These are phyloP conservation scores for Macrophomina phaseolina DNA, from an alignment of 2,329 filamentous ascomycete genomes.

Conservation along the genomic window DNA sequence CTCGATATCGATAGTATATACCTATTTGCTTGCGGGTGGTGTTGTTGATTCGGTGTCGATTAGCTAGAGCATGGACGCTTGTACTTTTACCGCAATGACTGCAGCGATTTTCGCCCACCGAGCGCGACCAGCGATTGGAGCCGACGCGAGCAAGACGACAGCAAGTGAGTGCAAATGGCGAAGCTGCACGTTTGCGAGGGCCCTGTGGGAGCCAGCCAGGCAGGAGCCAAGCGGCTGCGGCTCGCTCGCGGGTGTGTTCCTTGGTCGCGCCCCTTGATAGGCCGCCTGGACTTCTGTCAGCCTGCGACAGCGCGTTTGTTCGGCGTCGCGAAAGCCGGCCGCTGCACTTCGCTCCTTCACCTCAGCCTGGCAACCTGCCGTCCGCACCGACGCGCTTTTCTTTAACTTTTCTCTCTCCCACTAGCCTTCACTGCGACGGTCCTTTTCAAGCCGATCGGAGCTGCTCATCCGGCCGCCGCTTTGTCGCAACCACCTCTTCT, in stretches of 20 bases:
- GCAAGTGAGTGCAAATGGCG: conserved; percentile 11
- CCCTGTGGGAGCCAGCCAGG: conserved; percentile 3
- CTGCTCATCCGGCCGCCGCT: conserved; percentile 21
- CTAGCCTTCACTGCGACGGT: conserved; percentile 20
- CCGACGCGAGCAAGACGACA: conserved; percentile 1
- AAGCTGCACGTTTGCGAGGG: conserved; percentile 19
- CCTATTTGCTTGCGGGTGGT: conserved; percentile 24
- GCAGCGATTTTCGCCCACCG: conserved; percentile 23
- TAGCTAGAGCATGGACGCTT: conserved; percentile 26
- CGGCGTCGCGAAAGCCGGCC: conserved; percentile 21
- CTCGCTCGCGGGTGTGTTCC: conserved; percentile 19
- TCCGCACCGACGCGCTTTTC: conserved; percentile 20
- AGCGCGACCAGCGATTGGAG: not conserved
- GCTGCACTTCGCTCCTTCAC: conserved; percentile 24
- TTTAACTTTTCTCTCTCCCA: conserved; percentile 4
- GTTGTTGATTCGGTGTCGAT: conserved; percentile 19
- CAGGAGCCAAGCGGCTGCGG: conserved; percentile 19
- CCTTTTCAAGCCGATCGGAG: conserved; percentile 22
- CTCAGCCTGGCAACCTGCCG: conserved; percentile 22
- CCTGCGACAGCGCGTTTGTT: conserved; percentile 25
- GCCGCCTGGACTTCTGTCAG: conserved; percentile 15
- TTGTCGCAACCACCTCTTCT: conserved; percentile 27
- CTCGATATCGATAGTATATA: conserved; percentile 13
- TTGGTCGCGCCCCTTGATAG: conserved; percentile 22
- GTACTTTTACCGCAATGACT: conserved; percentile 24